Evolutionary conservation across 495 filamentous ascomycete genomes (phyloP).

Genomic region (Daldinia childiae): DNA sequence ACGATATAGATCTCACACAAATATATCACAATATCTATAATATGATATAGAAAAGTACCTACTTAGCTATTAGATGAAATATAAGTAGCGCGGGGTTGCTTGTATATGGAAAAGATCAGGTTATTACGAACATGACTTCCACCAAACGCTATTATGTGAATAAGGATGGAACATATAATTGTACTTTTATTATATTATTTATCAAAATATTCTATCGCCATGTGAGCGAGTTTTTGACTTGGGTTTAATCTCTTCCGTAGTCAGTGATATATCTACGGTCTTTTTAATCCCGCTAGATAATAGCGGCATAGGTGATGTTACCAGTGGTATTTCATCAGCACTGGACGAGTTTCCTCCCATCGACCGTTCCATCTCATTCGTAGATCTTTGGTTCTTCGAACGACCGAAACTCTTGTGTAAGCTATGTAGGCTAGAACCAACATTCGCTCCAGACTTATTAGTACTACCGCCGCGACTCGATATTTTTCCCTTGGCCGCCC

Average conservation of each 20-base stretch:
- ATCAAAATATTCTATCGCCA: slow-evolving; percentile 18
- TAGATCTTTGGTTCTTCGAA: slow-evolving; percentile 22
- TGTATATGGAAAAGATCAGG: too few species aligned
- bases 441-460: slow-evolving; percentile 17
- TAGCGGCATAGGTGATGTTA: slow-evolving; percentile 15
- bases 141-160: too few species aligned
- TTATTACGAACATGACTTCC: too few species aligned
- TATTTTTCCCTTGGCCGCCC: slow-evolving; percentile 34
- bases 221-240: neutral
- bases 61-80: too few species aligned
- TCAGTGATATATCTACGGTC: slow-evolving; percentile 29
- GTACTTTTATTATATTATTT: neutral
- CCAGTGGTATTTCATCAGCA: slow-evolving; percentile 38
- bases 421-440: slow-evolving; percentile 24
- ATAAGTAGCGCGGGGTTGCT: too few species aligned
- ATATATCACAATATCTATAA: too few species aligned
- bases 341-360: slow-evolving; percentile 37
- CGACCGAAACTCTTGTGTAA: slow-evolving; percentile 21
- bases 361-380: slow-evolving; percentile 23
- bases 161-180: too few species aligned
- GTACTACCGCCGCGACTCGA: slow-evolving; percentile 26
- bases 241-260: slow-evolving; percentile 19
- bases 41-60: too few species aligned
- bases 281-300: slow-evolving; percentile 15
- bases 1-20: too few species aligned